Evolutionary conservation across 306 rosid genomes (phyloP), one percentile per base, ranked within the genome.

Genomic region (Begonia fuchsioides): DNA sequence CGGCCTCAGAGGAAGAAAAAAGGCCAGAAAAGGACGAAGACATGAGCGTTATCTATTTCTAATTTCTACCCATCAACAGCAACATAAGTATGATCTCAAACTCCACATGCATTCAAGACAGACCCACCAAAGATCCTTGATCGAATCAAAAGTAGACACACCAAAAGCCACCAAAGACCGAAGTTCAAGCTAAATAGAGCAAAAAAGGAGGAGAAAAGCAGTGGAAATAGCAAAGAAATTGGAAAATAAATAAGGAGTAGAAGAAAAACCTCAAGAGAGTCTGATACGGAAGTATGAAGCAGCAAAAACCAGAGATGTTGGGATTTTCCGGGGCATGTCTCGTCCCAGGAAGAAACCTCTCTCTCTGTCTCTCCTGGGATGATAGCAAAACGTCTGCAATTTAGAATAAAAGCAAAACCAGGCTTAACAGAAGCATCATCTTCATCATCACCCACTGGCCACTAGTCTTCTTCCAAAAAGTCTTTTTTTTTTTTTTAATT

Each of bases 271-370:
- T 78, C 86, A 68, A 62, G 60, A 79, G 83, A 80, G 75, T 78
- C 73, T 65, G 72, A 61, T 50, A 62, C 10, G n/a, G 48, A 66
- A 75, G 54, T 47, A 60, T 46, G 72, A 61, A 72, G 77, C 60
- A 72, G 78, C 73, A 70, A 69, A 66, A 50, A 56, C 54, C 43
- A 39, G 59, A 58, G 51, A n/a, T 82, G 87, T 73, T 67, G 82
- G 96, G 73, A 52, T 53, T 59, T 54, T 38, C 39, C 57, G 40
- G 56, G 75, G 72, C 96, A 87, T 78, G 95, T 85, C 62, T 63
- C 87, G 75, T 57, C 49, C 17, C 63, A 54, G 57, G 73, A 69
- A 64, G 76, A 74, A 61, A 60, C 35, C 32, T 11, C 41, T 15
- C 63, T 44, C 26, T 14, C 39, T 9, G 18, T 9, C 49, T 35